A percentile compares a stretch with the other conserved stretches of the same genome.
Evolutionary conservation across 2,329 filamentous ascomycete genomes (phyloP).

Genomic region (Trichoderma semiorbis): DNA sequence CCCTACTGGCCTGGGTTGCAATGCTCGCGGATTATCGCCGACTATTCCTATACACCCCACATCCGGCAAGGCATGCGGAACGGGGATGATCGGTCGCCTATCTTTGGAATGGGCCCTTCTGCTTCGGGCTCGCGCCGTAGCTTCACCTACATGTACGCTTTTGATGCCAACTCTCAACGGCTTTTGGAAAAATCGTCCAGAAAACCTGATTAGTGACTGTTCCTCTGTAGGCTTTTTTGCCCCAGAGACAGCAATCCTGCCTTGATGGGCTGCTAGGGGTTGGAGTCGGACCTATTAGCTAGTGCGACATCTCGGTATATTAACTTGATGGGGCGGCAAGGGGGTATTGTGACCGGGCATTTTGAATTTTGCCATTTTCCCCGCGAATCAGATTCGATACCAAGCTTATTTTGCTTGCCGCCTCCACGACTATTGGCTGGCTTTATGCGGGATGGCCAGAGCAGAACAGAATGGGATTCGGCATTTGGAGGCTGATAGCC

Average conservation of each 20-base stretch:
- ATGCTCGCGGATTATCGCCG: conserved; percentile 13
- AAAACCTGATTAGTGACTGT: not conserved
- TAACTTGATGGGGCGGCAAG: conserved; percentile 7
- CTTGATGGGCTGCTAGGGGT: not conserved
- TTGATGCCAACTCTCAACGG: not conserved
- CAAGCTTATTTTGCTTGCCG: not conserved
- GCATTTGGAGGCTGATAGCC: not conserved
- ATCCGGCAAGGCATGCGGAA: not conserved
- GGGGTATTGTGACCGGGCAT: not conserved
- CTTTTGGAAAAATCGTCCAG: not conserved
- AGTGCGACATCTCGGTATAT: conserved; percentile 15
- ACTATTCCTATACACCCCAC: not conserved
- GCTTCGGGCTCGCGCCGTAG: not conserved
- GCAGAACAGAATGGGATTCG: not conserved
- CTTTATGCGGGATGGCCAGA: not conserved
- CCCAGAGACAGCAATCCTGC: not conserved
- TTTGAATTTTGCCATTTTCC: conserved; percentile 4
- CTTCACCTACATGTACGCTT: not conserved
- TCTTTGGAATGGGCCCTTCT: not conserved
- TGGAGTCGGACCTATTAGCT: conserved; percentile 17
- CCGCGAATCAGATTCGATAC: conserved; percentile 6
- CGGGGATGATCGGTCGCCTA: conserved; percentile 12
- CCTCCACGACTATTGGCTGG: not conserved
- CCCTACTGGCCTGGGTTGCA: not conserved
- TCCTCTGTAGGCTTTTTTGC: not conserved